Base-by-base conservation (phyloP, 176 grass and related monocot genomes). In the Cenchrus fungigraminus region DNA sequence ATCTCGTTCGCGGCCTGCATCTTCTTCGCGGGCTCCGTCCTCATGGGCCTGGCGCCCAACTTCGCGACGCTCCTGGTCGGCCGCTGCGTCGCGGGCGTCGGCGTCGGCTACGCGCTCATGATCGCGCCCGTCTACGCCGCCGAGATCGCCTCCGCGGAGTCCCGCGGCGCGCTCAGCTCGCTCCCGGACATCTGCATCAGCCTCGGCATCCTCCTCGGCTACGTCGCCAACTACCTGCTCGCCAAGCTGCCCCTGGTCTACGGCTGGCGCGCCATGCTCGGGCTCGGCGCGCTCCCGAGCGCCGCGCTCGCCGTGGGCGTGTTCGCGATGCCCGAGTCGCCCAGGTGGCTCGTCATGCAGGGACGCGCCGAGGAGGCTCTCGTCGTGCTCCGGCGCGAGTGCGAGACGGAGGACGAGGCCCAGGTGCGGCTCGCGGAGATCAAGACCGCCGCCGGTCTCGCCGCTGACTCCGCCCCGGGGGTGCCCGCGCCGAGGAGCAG, bases 121-220 rank as follows among this genome's bases (percentile, higher is more conserved):
- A 88, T 91, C 69, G 89, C 89, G 34, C 89, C 89, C 2, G 81
- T 91, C 3, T 91, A 85, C 65, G 82, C 82, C 20, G 69, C 86
- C 13, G 89, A 91, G 89, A 88, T 91, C 14, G 71, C 86, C 1
- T 77, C 89, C 0, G 22, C 89, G 0, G 59, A 68, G 32, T 34
- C 34, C 56, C 85, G 89, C 25, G 81, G 89, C 20, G 70, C 86
- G 15, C 59, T 91, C 34, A 91, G 60, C 8, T 91, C 89, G 12
- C 86, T 91, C 4, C 89, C 89, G 3, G 89, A 91, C 47, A 88
- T 88, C 58, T 91, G 80, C 84, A 91, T 91, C 85, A 91, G 82
- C 59, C 63, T 91, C 61, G 85, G 89, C 76, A 88, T 91, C 77
- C 86, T 91, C 5, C 20, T 91, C 1, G 85, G 89, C 1, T 91